Base-by-base conservation (phyloP, 768 basidiomycete genomes). In the Collybiopsis luxurians region DNA sequence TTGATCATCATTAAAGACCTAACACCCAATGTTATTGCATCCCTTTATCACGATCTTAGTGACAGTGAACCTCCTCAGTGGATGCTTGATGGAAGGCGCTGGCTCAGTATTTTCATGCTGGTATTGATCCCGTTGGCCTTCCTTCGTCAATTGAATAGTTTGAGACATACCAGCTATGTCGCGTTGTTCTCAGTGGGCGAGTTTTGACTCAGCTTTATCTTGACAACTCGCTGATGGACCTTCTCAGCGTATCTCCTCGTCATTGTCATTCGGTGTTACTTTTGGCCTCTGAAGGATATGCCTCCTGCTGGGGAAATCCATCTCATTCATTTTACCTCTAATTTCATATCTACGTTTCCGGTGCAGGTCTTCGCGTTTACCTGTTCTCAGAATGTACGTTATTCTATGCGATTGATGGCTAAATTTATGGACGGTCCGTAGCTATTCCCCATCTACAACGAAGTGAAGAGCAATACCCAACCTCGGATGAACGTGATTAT, bases 391-490 rank as follows among this genome's bases (percentile, higher is more conserved):
- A 96, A 96, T 66, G 94, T 95, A 68, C 62, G 86, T 65, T 27
- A 43, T 24, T 34, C 39, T 47, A 56, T 30, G 6, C 36, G 28
- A 28, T 44, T 23, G n/a, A 24, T 27, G 4, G n/a, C n/a, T n/a
- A 2, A 12, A 19, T 15, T 54, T 3, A 54, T 45, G 19, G 11
- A 43, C 13, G 19, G 13, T 23, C 21, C 23, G 12, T 61, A 98
- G 92, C 73, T 98, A 17, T 97, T 98, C 72, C 92, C 94, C 1
- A 85, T 97, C 52, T 96, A 87, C 74, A 98, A 98, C 68, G 96
- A 98, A 71, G 78, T 98, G 31, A 80, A 80, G 63, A 75, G 73
- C 28, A 97, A 96, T 67, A 83, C 85, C 1, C 95, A 97, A 68
- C 64, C 71, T 44, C 83, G 91, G 36, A 86, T 98, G 83, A 96